Conservation (phyloP, 2,329 filamentous ascomycete species). For the Pseudogymnoascus sp. region DNA sequence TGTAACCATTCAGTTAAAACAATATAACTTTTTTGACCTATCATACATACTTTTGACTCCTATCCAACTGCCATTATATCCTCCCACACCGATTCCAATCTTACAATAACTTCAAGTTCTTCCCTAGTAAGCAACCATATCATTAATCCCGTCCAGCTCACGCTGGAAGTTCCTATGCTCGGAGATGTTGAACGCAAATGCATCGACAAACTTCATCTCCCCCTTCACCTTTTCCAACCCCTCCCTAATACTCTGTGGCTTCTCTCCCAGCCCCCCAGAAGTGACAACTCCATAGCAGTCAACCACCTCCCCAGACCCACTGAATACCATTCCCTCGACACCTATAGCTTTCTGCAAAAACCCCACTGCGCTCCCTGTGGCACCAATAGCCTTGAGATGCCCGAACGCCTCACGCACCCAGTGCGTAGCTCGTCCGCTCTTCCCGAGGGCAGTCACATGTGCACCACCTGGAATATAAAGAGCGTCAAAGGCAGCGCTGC, state of each 20-base stretch:
- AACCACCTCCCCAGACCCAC: slow-evolving; percentile 35
- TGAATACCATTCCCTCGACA: slow-evolving; percentile 40
- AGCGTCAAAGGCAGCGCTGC: slow-evolving; percentile 74
- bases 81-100: background rate
- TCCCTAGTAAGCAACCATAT: slow-evolving; percentile 59
- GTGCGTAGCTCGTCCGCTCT: slow-evolving; percentile 65
- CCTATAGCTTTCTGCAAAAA: slow-evolving; percentile 45
- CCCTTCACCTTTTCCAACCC: slow-evolving; percentile 44
- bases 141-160: slow-evolving; percentile 61
- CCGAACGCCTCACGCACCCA: slow-evolving; percentile 76
- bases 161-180: slow-evolving; percentile 67
- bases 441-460: slow-evolving; percentile 52
- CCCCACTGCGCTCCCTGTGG: slow-evolving; percentile 61
- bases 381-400: slow-evolving; percentile 71
- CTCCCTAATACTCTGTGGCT: slow-evolving; percentile 52
- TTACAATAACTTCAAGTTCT: too few relatives aligned
- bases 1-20: background rate
- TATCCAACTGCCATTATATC: background rate
- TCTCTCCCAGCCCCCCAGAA: slow-evolving; percentile 35
- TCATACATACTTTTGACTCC: background rate
- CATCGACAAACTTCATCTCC: slow-evolving; percentile 59
- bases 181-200: slow-evolving; percentile 61
- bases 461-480: slow-evolving; percentile 68
- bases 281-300: slow-evolving; percentile 76
- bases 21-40: background rate